Evolutionary conservation across 495 filamentous ascomycete species (phyloP).

Genomic region (Lentithecium fluviatile): DNA sequence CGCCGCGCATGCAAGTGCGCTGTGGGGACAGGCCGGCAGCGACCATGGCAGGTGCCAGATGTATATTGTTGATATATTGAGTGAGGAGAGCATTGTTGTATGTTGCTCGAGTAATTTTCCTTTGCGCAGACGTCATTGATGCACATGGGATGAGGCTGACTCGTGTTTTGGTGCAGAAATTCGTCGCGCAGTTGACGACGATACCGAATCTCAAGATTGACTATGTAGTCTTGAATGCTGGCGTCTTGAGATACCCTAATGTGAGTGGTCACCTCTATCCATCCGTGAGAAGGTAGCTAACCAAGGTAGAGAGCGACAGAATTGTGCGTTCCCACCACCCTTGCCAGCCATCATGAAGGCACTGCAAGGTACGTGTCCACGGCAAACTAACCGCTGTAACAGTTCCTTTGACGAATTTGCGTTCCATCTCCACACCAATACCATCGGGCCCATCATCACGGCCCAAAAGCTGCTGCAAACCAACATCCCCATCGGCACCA

Average conservation of each 20-base stretch:
- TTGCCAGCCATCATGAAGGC: background rate
- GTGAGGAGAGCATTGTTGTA: constrained; percentile 53
- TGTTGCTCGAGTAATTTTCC: constrained; percentile 21
- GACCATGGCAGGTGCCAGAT: constrained; percentile 47
- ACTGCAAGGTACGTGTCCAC: background rate
- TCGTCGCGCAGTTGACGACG: constrained; percentile 40
- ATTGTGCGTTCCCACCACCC: constrained; percentile 43
- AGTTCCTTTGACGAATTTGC: constrained; percentile 54
- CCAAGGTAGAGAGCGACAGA: constrained; percentile 52
- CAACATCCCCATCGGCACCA: constrained; percentile 47
- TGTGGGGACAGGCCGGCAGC: constrained; percentile 46
- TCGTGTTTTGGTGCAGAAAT: constrained; percentile 27
- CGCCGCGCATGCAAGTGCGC: constrained; percentile 43
- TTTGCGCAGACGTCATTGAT: background rate
- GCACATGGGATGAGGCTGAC: constrained; percentile 6
- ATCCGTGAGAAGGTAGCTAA: constrained; percentile 12
- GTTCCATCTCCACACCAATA: constrained; percentile 56
- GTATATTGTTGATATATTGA: constrained; percentile 53
- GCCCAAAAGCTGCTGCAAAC: constrained; percentile 53
- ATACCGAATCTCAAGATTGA: constrained; percentile 46
- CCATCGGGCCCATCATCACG: constrained; percentile 57
- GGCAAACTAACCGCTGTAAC: constrained; percentile 4
- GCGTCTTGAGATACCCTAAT: constrained; percentile 59
- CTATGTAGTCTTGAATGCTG: constrained; percentile 57
- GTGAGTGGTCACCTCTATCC: constrained; percentile 37